phyloP scores from a whole-genome alignment of 495 filamentous ascomycete species.

The Platismatia glauca region DNA sequence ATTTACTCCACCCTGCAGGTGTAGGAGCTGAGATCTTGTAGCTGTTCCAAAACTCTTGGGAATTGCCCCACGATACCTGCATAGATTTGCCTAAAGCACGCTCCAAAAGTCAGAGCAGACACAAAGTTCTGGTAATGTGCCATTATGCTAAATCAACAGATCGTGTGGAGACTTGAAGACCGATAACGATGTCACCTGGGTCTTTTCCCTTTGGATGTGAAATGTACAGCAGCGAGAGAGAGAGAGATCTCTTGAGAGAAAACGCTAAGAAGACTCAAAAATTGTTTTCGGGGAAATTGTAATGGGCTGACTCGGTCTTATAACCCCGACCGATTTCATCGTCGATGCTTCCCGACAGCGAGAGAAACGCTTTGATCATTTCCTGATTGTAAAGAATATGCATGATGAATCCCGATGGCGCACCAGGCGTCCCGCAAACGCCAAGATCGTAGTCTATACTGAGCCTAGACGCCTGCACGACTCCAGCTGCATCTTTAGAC shows the following conservation, averaged over 20 bases:
- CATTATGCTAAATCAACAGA: not conserved
- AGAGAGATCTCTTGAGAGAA: not conserved
- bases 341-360: not conserved
- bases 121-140: not conserved
- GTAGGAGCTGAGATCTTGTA: not conserved
- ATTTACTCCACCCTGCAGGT: not conserved
- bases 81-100: not conserved
- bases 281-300: not conserved
- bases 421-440: too few relatives aligned
- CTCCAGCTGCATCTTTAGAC: not conserved
- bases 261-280: not conserved
- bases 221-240: not conserved
- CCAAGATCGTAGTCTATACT: not conserved
- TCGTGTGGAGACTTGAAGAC: not conserved
- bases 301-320: not conserved
- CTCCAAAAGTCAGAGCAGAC: not conserved
- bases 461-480: not conserved
- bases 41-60: not conserved
- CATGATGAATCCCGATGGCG: not conserved
- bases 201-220: not conserved
- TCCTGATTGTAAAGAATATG: not conserved
- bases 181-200: not conserved
- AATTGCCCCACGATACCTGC: not conserved
- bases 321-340: not conserved
- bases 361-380: not conserved